Evolutionary conservation across 805 yeast genomes (phyloP).

Genomic region (Blastobotrys mokoenaii): DNA sequence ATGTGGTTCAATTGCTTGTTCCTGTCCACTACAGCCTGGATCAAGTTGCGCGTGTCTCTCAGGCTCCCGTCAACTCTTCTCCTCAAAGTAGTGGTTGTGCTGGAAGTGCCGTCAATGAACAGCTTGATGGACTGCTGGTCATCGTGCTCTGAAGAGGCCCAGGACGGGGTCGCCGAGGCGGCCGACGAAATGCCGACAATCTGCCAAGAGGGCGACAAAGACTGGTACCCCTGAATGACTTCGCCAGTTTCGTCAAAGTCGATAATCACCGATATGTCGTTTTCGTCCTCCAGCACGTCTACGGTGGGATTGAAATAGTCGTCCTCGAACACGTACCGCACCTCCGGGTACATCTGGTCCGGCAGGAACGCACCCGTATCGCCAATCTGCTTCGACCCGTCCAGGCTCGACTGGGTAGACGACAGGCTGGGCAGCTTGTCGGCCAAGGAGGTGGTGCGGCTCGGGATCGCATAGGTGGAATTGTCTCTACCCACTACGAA

Average conservation of each 20-base stretch:
- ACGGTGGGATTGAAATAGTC: constrained; percentile 29
- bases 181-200: constrained; percentile 21
- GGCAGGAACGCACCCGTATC: not conserved
- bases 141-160: constrained; percentile 1
- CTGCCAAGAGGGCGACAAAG: constrained; percentile 33
- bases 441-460: not conserved
- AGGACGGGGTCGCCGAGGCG: constrained; percentile 10
- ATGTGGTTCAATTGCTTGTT: constrained; percentile 12
- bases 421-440: not conserved
- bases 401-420: not conserved
- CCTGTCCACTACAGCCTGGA: constrained; percentile 11
- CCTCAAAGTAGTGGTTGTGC: constrained; percentile 6
- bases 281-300: constrained; percentile 25
- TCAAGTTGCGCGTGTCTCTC: constrained; percentile 6
- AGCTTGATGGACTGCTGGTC: constrained; percentile 8
- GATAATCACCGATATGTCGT: constrained; percentile 26
- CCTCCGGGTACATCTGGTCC: constrained; percentile 28
- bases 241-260: constrained; percentile 30
- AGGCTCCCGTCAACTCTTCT: constrained; percentile 2
- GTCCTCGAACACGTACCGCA: constrained; percentile 30
- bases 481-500: constrained; percentile 16
- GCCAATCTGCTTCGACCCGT: not conserved
- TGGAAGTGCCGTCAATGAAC: constrained; percentile 16
- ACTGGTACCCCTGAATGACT: constrained; percentile 23
- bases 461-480: constrained; percentile 2